Evolutionary conservation across 495 filamentous ascomycete genomes (phyloP).

Genomic region (Xylaria longipes): DNA sequence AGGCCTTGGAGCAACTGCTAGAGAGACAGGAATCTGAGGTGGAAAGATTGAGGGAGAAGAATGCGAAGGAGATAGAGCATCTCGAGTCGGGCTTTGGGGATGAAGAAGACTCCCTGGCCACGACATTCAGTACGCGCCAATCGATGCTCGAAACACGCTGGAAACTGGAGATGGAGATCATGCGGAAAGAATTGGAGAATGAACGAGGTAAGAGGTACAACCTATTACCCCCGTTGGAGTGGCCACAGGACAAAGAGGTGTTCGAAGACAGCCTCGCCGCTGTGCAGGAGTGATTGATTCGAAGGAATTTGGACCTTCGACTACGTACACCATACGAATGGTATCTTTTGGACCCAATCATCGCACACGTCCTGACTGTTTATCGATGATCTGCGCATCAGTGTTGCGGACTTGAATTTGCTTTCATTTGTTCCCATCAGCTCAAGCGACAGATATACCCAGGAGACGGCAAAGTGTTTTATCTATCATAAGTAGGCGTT

Average conservation of each 20-base stretch:
- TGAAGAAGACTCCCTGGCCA: constrained; percentile 59
- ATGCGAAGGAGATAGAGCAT: constrained; percentile 56
- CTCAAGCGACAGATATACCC: constrained; percentile 22
- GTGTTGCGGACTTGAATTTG: constrained; percentile 6
- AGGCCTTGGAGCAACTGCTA: constrained; percentile 69
- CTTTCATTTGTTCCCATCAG: constrained; percentile 18
- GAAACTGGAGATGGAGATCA: constrained; percentile 68
- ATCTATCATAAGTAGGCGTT: constrained; percentile 17
- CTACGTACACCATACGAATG: background rate
- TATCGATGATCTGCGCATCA: background rate
- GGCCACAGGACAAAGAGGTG: constrained; percentile 42
- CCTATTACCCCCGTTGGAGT: constrained; percentile 52
- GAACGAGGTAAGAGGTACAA: constrained; percentile 57
- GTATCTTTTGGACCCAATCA: background rate
- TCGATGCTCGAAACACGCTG: constrained; percentile 61
- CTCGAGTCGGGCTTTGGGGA: constrained; percentile 62
- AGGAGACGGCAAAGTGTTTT: constrained; percentile 13
- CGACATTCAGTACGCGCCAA: constrained; percentile 58
- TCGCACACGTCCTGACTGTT: background rate
- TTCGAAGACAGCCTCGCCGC: constrained; percentile 31
- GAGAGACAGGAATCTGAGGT: constrained; percentile 71
- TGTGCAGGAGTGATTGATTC: constrained; percentile 30
- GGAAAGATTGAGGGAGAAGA: constrained; percentile 57
- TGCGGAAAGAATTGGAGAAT: constrained; percentile 64
- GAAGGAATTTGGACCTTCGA: background rate